Evolutionary conservation across 805 yeast genomes (phyloP), one percentile per base, ranked within the genome.

Genomic region (Saturnispora sanitii): DNA sequence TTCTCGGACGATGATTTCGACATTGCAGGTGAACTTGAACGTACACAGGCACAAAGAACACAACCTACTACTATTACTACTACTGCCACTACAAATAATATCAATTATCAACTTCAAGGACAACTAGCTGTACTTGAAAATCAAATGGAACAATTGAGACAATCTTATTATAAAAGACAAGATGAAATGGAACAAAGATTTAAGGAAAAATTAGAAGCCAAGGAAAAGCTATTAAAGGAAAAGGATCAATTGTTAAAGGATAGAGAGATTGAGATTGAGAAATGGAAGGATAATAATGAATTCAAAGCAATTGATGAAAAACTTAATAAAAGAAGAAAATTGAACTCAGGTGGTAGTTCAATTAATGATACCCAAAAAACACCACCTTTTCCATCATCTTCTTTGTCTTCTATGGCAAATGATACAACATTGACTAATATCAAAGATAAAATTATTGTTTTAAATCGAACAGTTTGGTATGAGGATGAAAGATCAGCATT

Each of bases 41-140:
- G 33, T 13, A 39, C 37, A 6, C 42, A 39, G 25, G 16, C 13
- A 26, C 13, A 11, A 27, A 12, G n/a, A 6, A 27, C 30, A 11
- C 30, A 27, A n/a, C 7, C 8, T n/a, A 16, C 7, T 12, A 6
- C 6, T 11, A n/a, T n/a, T n/a, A n/a, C n/a, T n/a, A n/a, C n/a
- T n/a, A n/a, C n/a, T n/a, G n/a, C n/a, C n/a, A 29, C 22, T 11
- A 27, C 21, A 11, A 23, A 17, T 36, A 34, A 5, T 42, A 65
- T 30, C 54, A 78, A 22, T 23, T 55, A 73, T 33, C 73, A 71
- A n/a, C 57, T 79, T 11, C 69, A 73, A 41, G 96, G 96, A 2
- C 95, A 88, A 53, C 77, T 83, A 28, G 78, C 92, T 12, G 78
- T 87, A 27, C 64, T 88, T 15, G 65, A 94, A 41, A 75, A 79